Evolutionary conservation across 2,329 filamentous ascomycete species (phyloP).

Genomic region (Exophiala xenobiotica): DNA sequence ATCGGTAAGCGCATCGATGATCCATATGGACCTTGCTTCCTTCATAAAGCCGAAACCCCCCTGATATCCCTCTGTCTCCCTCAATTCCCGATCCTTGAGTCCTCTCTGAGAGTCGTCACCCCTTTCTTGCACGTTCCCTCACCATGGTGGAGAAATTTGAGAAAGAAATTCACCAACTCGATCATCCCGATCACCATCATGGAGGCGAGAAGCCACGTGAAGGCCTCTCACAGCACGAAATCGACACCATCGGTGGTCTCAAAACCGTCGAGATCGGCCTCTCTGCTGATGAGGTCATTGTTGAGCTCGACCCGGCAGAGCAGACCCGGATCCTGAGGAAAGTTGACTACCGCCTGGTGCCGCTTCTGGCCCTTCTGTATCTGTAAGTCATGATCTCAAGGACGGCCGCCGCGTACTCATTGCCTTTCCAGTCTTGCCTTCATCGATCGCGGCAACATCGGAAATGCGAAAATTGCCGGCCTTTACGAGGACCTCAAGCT

Average conservation of each 20-base stretch:
- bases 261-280: slow-evolving; percentile 9
- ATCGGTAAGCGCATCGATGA: background rate
- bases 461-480: slow-evolving; percentile 39
- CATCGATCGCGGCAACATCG: slow-evolving; percentile 42
- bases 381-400: slow-evolving; percentile 21
- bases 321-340: slow-evolving; percentile 8
- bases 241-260: slow-evolving; percentile 9
- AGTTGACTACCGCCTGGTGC: slow-evolving; percentile 17
- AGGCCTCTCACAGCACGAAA: slow-evolving; percentile 1
- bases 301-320: slow-evolving; percentile 1
- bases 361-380: slow-evolving; percentile 14
- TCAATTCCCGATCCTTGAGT: background rate
- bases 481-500: slow-evolving; percentile 33
- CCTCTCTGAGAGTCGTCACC: background rate
- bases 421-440: slow-evolving; percentile 13
- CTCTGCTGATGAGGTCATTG: background rate
- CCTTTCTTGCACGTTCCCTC: background rate
- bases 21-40: too few species aligned
- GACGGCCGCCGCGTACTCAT: background rate
- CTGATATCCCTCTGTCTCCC: too few species aligned
- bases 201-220: background rate
- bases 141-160: background rate
- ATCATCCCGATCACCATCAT: background rate
- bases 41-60: too few species aligned
- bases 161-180: background rate